Conservation (phyloP, 257 asterid species). For the Salvia miltiorrhiza region DNA sequence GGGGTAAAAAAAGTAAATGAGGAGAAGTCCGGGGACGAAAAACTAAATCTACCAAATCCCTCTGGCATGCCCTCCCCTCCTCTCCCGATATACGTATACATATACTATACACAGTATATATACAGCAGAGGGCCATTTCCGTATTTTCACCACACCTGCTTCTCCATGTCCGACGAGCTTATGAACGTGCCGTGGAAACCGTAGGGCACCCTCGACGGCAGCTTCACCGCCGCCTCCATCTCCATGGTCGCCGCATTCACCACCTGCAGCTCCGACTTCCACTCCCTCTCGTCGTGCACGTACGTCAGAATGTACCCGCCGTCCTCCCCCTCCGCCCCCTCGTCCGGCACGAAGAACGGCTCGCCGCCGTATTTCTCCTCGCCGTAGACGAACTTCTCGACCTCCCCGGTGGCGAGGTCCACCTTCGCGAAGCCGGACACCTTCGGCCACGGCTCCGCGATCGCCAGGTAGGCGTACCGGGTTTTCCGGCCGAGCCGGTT, state of each 20-base stretch:
- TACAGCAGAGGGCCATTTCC: neutral
- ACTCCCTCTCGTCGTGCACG: slow-evolving; percentile 53
- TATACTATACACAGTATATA: no score
- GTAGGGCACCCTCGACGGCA: slow-evolving; percentile 80
- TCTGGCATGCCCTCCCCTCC: slow-evolving; percentile 26
- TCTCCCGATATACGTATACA: neutral
- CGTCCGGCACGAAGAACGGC: slow-evolving; percentile 55
- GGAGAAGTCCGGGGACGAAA: slow-evolving; percentile 44
- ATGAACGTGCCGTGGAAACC: slow-evolving; percentile 86
- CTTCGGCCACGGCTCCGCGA: slow-evolving; percentile 83
- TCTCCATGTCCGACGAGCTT: slow-evolving; percentile 37
- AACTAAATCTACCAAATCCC: slow-evolving; percentile 33
- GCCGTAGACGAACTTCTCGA: slow-evolving; percentile 45
- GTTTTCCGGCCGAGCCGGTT: slow-evolving; percentile 58
- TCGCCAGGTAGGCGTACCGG: slow-evolving; percentile 48
- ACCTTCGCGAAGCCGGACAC: slow-evolving; percentile 72
- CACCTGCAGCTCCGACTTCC: slow-evolving; percentile 64
- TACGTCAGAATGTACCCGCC: slow-evolving; percentile 53
- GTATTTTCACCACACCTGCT: slow-evolving; percentile 31
- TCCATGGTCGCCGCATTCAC: slow-evolving; percentile 47
- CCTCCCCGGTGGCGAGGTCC: slow-evolving; percentile 45
- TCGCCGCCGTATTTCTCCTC: slow-evolving; percentile 56
- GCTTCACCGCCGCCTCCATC: slow-evolving; percentile 46
- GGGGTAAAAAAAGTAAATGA: neutral
- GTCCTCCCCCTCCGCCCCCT: slow-evolving; percentile 37